Evolutionary conservation across 345 rosid genomes (phyloP), one percentile per base, ranked within the genome.

Genomic region (Salix brachista): DNA sequence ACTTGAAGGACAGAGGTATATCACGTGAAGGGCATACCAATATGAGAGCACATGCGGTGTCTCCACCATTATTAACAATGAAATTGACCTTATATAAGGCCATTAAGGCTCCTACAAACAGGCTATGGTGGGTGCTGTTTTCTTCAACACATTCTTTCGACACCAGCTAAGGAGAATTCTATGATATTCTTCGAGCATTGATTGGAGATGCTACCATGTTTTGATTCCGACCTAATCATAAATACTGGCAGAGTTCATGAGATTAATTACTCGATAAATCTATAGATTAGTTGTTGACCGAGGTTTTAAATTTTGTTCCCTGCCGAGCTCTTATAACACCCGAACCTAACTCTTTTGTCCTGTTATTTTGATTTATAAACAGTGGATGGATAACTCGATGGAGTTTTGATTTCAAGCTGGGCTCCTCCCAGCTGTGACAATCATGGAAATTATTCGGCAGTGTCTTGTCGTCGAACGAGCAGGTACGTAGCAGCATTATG

Each of bases 1-100:
- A 71, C 14, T 23, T 23, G 25, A 46, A 30, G 68, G 65, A 12
- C 52, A 61, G 32, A 39, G 25, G 48, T 2, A 37, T 3, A 36
- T 42, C 34, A 46, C 50, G 61, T 19, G 73, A 70, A n/a, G 34
- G 26, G 25, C 34, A 5, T 26, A 30, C 32, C 36, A 26, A 26
- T 9, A 62, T 62, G 28, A 69, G 46, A 41, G 14, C 87, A 82
- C 83, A 80, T 81, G 85, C 54, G 13, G 13, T 79, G 85, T 79
- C 85, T 78, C 75, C 23, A 28, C 30, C 37, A 65, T 19, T 17
- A 66, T 79, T 48, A 39, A 71, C 12, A 78, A 23, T 61, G 23
- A 69, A 72, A 69, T 58, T 79, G 74, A 61, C 75, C 58, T 30
- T 65, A 65, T 32, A 26, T 7, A 32, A 1, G 56, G n/a, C 36